Evolutionary conservation across 768 basidiomycete species (phyloP).

Genomic region (Cantharellus anzutake): DNA sequence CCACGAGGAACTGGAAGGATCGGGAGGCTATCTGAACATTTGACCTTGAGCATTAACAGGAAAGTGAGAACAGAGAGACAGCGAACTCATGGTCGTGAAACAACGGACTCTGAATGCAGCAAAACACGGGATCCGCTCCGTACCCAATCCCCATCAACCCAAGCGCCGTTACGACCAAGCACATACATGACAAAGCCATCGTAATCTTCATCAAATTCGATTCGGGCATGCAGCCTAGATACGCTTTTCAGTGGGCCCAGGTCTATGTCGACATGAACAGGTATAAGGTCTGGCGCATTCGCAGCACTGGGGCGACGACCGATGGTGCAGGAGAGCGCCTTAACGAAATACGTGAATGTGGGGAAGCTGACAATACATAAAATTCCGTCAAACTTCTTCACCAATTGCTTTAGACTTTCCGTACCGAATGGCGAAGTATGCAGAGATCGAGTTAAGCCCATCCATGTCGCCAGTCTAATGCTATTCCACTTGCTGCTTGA

Average conservation of each 20-base stretch:
- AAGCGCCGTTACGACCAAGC: slow-evolving; percentile 91
- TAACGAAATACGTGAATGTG: slow-evolving; percentile 90
- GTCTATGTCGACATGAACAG: slow-evolving; percentile 32
- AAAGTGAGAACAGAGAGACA: slow-evolving; percentile 5
- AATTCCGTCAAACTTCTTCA: not conserved
- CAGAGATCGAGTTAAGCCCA: not conserved
- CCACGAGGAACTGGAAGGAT: slow-evolving; percentile 91
- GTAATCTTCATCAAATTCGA: slow-evolving; percentile 81
- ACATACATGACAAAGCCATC: slow-evolving; percentile 81
- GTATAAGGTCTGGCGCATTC: not conserved
- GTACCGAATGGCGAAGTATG: not conserved
- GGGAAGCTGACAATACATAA: slow-evolving; percentile 30
- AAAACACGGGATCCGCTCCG: slow-evolving; percentile 75
- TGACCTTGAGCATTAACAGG: slow-evolving; percentile 32
- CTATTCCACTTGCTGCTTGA: too few species aligned
- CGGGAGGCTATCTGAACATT: slow-evolving; percentile 95
- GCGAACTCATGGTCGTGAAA: slow-evolving; percentile 1
- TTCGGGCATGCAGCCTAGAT: slow-evolving; percentile 89
- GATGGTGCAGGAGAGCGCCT: slow-evolving; percentile 85
- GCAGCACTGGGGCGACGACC: slow-evolving; percentile 47
- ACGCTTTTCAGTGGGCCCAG: slow-evolving; percentile 94
- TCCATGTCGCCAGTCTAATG: not conserved
- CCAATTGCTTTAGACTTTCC: not conserved
- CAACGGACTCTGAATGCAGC: slow-evolving; percentile 38
- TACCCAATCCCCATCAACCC: slow-evolving; percentile 95